Percentiles rank a stretch among this genome's conserved stretches.
Conservation (phyloP, 345 rosid genomes). For the Citropsis articulata region DNA sequence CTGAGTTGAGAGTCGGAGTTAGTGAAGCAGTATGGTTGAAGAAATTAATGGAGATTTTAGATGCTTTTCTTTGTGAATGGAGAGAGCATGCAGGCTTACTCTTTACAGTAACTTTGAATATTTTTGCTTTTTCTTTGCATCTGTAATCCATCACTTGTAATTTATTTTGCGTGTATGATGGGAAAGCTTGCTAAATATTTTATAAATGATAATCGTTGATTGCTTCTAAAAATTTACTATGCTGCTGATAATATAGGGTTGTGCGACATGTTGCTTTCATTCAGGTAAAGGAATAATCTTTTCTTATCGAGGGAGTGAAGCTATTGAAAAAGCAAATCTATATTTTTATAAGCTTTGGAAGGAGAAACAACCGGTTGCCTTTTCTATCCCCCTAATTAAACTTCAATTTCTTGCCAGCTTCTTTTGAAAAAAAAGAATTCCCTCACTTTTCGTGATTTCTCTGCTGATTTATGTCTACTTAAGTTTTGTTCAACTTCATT, state of each 20-base stretch:
- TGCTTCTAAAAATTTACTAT: no score
- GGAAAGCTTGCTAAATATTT: no score
- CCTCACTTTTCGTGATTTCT: no score
- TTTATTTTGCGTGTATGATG: no score
- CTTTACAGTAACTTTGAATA: no score
- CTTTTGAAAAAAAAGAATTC: no score
- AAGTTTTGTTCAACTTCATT: no score
- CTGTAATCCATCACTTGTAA: background rate
- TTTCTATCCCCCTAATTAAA: background rate
- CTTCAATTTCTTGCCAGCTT: background rate
- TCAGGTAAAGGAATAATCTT: conserved; percentile 15
- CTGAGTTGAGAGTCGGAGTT: conserved; percentile 2
- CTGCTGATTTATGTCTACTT: no score
- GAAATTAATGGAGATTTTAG: conserved; percentile 19
- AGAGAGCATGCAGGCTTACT: background rate
- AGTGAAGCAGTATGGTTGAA: conserved; percentile 21
- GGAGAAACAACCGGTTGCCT: background rate
- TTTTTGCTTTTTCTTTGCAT: conserved; percentile 19
- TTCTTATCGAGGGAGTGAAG: conserved; percentile 18
- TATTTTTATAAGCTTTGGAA: background rate
- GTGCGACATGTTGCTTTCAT: conserved; percentile 5
- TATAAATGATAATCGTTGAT: no score
- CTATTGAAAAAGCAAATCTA: background rate
- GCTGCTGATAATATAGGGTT: no score
- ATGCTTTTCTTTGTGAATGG: conserved; percentile 61